These are phyloP conservation scores for Fusarium luffae DNA, from an alignment of 2,329 filamentous ascomycete species.

Conservation along the genomic window DNA sequence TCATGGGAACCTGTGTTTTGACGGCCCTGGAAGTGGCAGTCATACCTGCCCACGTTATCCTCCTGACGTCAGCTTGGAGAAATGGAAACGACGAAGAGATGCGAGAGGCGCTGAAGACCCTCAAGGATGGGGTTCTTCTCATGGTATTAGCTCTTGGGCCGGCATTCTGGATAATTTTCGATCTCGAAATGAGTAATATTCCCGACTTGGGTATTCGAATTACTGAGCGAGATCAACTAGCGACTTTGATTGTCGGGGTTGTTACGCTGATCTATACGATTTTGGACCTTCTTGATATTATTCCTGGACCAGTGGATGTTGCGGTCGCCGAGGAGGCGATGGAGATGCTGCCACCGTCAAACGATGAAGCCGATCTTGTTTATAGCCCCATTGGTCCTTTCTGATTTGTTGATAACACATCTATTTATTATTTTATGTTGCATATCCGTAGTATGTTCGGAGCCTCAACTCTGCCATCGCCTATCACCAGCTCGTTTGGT, in stretches of 20 bases:
- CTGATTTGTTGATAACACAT: no score
- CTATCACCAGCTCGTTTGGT: no score
- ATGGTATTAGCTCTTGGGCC: background rate
- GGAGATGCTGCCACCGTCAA: background rate
- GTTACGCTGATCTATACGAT: slow-evolving; percentile 1
- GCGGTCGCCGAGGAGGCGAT: background rate
- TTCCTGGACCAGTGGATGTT: background rate
- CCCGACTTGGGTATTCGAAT: slow-evolving; percentile 6
- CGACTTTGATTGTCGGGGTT: slow-evolving; percentile 9
- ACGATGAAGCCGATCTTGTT: no score
- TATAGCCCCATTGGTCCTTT: no score
- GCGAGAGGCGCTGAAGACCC: background rate
- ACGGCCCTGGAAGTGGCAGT: background rate
- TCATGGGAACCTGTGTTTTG: background rate
- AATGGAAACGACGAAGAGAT: background rate
- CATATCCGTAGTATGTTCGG: no score
- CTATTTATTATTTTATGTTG: no score
- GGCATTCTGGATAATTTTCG: fast-evolving
- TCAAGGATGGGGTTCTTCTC: background rate
- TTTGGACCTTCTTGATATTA: background rate
- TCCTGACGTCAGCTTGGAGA: background rate
- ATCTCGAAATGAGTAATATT: background rate
- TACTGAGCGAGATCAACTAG: slow-evolving; percentile 16
- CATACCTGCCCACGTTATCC: fast-evolving
- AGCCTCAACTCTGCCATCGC: no score